Evolutionary conservation across 1,139 yeast genomes (phyloP), one percentile per base, ranked within the genome.

Genomic region (Komagataea norvegica): DNA sequence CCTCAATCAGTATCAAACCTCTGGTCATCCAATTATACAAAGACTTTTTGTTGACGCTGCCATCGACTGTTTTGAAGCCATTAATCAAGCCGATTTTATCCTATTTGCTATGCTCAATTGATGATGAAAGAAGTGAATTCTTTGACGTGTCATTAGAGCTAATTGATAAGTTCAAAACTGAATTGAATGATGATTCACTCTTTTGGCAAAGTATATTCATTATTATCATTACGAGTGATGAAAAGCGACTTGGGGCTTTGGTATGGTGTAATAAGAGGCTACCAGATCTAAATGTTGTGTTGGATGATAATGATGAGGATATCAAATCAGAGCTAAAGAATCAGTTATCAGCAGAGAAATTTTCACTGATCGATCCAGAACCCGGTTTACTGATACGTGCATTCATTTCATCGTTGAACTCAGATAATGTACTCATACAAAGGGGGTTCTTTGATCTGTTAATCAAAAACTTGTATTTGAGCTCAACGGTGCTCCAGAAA

Each of bases 361-460:
- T 28, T 8, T 45, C 55, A 65, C 79, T 72, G 31, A 68, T 86
- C 5, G 60, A 71, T 1, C 95, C 95, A 0, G 94, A 84, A 43
- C 74, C 95, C 0, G 96, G 95, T 0, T 64, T 88, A 11, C 57
- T 89, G 34, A 65, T 86, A 0, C 67, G 95, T 25, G 87, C 94
- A 0, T 74, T 91, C 47, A 74, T 81, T 17, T 64, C 73, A 22
- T 85, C 95, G 2, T 64, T 91, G 22, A 67, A 67, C 27, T 72
- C 76, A 25, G 75, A 74, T 8, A 75, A 82, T 43, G 62, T 85
- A 4, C 70, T 89, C 10, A 88, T 88, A 3, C 89, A 87, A 47
- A 70, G 99, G 47, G 96, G 97, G 0, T 87, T 85, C 47, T 75
- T 93, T 52, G 98, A 93, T 53, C 61, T 91, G 21, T 62, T 93